phyloP scores from a whole-genome alignment of 257 asterid species.

The Solanum pimpinellifolium region DNA sequence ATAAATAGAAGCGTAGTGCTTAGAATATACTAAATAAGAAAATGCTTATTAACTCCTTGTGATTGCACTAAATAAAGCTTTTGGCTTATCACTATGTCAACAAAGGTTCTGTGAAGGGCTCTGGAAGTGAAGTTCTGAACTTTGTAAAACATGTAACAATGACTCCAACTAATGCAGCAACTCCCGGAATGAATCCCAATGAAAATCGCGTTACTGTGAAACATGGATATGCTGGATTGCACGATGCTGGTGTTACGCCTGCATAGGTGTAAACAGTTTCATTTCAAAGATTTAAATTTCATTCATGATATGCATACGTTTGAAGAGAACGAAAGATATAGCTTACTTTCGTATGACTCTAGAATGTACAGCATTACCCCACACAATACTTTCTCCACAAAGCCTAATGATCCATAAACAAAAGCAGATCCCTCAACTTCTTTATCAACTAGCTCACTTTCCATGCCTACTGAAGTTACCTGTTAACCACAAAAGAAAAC shows the following conservation, averaged over 20 bases:
- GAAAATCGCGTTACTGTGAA: slow-evolving; percentile 1
- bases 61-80: background rate
- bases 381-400: slow-evolving; percentile 63
- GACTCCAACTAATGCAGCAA: background rate
- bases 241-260: background rate
- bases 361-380: slow-evolving; percentile 13
- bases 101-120: background rate
- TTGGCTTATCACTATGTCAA: background rate
- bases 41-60: background rate
- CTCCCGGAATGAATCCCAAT: slow-evolving; percentile 2
- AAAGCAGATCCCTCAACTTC: slow-evolving; percentile 84
- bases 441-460: slow-evolving; percentile 67
- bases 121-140: background rate
- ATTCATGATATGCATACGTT: slow-evolving; percentile 26
- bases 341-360: slow-evolving; percentile 33
- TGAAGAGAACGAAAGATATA: background rate
- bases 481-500: background rate
- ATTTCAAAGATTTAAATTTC: background rate
- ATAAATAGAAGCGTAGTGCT: too few relatives aligned
- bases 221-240: background rate
- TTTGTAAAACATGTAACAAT: background rate
- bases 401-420: slow-evolving; percentile 82
- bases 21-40: too few relatives aligned
- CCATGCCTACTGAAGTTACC: slow-evolving; percentile 87
- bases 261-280: background rate